phyloP scores from a whole-genome alignment of 2,329 filamentous ascomycete species.

The Phoma sp. region DNA sequence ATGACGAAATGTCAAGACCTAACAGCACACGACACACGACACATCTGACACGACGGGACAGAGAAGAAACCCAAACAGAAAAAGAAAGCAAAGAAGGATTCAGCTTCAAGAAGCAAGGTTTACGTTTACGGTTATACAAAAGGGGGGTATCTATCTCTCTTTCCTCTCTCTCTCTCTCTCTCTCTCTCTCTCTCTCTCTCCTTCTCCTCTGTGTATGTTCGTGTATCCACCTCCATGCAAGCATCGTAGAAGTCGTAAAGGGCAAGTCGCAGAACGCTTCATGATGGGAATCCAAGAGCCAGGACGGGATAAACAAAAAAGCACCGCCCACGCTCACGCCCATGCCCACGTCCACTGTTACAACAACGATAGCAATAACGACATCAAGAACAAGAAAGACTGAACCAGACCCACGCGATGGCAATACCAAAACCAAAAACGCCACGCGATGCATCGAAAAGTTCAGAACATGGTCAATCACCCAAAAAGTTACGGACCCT shows the following conservation, averaged over 20 bases:
- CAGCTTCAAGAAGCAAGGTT: no score
- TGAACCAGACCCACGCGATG: not conserved
- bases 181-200: not conserved
- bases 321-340: not conserved
- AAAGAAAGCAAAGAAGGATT: no score
- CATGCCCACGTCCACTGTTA: not conserved
- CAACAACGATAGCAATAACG: not conserved
- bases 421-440: conserved; percentile 1
- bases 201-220: not conserved
- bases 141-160: conserved; percentile 23
- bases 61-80: no score
- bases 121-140: not conserved
- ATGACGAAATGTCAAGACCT: not conserved
- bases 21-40: no score
- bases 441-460: conserved; percentile 16
- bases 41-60: not conserved
- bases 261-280: not conserved
- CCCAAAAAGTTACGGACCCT: no score
- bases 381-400: no score
- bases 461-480: not conserved
- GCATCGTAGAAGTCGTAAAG: not conserved
- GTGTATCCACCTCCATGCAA: not conserved
- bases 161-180: not conserved
- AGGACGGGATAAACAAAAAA: not conserved
- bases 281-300: not conserved